Evolutionary conservation across 441 rosid species (phyloP), one percentile per base, ranked within the genome.

Genomic region (Cnidoscolus chayamansa): DNA sequence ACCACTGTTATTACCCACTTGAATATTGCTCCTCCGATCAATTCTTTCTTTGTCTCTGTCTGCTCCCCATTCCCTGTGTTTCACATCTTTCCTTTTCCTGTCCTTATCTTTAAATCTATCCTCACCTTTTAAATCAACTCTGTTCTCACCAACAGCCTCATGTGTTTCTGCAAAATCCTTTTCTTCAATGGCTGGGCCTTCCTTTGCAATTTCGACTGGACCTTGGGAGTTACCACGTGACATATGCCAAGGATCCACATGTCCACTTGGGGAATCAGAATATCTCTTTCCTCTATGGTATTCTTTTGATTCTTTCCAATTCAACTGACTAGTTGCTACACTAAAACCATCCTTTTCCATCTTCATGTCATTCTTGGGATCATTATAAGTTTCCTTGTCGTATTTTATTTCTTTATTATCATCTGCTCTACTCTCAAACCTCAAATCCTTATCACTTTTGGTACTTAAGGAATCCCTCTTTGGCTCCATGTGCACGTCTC

Each of bases 101-200:
- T 95, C 99, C 79, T 90, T 95, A 51, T 93, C 99, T 78, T 91
- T 96, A 77, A 84, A 87, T 73, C 88, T 86, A 76, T 96, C 99
- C 37, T 93, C 99, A 8, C 81, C 84, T 84, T 90, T 95, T 15
- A 75, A 71, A 79, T 91, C 98, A 78, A 88, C 80, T 82, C 86
- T 96, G 79, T 90, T 91, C 80, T 93, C 99, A 17, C 94, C 97
- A 62, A 85, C 87, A 3, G 93, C 85, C 84, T 92, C 97, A 58
- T 86, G 89, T 63, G 85, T 78, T 79, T 96, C 97, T 11, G 73
- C 66, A 71, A 76, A 77, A n/a, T 82, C 87, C 78, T 86, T 87
- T 69, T 90, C 97, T 76, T 87, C 92, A 64, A 81, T 73, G 9
- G 71, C 70, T 20, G 88, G 55, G 59, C 88, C 74, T 79, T 95